These are phyloP conservation scores for Helotiales sp. DNA, from an alignment of 2,329 filamentous ascomycete genomes.

Conservation along the genomic window DNA sequence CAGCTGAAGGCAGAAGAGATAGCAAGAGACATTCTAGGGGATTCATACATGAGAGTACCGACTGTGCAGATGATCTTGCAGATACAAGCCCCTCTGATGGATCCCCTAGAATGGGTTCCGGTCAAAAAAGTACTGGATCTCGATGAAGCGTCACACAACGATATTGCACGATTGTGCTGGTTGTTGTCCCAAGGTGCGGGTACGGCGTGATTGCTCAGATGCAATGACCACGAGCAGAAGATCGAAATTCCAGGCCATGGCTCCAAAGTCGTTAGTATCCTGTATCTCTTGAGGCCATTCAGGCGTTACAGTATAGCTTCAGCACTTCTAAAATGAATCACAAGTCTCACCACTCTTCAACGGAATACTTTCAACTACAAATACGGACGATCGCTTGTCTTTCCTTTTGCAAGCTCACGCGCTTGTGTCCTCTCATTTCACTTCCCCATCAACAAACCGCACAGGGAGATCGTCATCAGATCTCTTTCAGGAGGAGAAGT, in stretches of 20 bases:
- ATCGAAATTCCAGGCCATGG: too few relatives aligned
- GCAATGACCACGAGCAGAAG: background rate
- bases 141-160: slow-evolving; percentile 1
- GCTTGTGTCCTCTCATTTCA: background rate
- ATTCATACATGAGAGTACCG: background rate
- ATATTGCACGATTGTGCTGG: slow-evolving; percentile 6
- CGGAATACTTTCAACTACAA: background rate
- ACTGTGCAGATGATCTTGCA: slow-evolving; percentile 9
- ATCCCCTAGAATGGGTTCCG: slow-evolving; percentile 7
- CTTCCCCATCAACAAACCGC: background rate
- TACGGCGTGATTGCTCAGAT: background rate
- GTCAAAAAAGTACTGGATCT: slow-evolving; percentile 1
- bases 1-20: slow-evolving; percentile 8
- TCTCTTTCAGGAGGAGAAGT: background rate
- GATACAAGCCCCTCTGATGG: slow-evolving; percentile 11
- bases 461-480: background rate
- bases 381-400: background rate
- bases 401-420: background rate
- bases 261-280: too few relatives aligned
- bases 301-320: too few relatives aligned
- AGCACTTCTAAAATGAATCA: background rate
- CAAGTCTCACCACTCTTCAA: background rate
- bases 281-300: too few relatives aligned
- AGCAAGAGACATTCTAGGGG: slow-evolving; percentile 3
- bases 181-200: background rate